Evolutionary conservation across 495 filamentous ascomycete species (phyloP).

Genomic region (Achaetomiella virescens): DNA sequence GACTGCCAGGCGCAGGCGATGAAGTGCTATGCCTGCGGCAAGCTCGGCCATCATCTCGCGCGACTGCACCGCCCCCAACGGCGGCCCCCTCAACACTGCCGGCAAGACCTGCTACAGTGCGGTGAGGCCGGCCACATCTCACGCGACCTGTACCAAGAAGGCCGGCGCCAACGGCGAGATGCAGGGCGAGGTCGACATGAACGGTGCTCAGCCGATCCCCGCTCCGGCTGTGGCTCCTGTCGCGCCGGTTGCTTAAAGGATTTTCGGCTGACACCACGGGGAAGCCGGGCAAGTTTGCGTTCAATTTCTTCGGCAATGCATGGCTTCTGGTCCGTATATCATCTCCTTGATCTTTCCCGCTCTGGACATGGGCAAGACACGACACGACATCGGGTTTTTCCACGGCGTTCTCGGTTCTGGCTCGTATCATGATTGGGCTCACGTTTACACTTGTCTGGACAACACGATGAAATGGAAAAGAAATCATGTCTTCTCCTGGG

Average conservation of each 20-base stretch:
- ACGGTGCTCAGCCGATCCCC: constrained; percentile 18
- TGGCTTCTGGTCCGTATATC: constrained; percentile 9
- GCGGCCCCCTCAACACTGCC: constrained; percentile 87
- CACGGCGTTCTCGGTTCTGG: constrained; percentile 19
- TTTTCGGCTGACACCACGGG: background rate
- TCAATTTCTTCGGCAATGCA: constrained; percentile 6
- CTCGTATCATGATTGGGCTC: constrained; percentile 12
- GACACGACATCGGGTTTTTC: constrained; percentile 15
- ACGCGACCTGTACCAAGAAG: constrained; percentile 77
- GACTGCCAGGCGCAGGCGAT: constrained; percentile 99
- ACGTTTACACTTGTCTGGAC: constrained; percentile 10
- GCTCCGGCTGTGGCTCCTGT: constrained; percentile 21
- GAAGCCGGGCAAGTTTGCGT: constrained; percentile 1
- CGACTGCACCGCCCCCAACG: constrained; percentile 96
- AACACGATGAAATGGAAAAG: constrained; percentile 13
- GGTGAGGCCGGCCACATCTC: constrained; percentile 94
- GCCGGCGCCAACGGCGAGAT: constrained; percentile 43
- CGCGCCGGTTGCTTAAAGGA: constrained; percentile 31
- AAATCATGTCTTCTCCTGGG: constrained; percentile 3
- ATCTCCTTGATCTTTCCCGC: constrained; percentile 1
- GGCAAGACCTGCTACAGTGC: constrained; percentile 99
- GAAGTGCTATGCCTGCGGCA: constrained; percentile 99
- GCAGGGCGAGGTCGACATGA: constrained; percentile 28
- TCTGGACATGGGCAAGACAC: constrained; percentile 12
- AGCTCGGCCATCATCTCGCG: constrained; percentile 96